These are phyloP conservation scores for Metarhizium album DNA, from an alignment of 2,329 filamentous ascomycete species.

Conservation along the genomic window DNA sequence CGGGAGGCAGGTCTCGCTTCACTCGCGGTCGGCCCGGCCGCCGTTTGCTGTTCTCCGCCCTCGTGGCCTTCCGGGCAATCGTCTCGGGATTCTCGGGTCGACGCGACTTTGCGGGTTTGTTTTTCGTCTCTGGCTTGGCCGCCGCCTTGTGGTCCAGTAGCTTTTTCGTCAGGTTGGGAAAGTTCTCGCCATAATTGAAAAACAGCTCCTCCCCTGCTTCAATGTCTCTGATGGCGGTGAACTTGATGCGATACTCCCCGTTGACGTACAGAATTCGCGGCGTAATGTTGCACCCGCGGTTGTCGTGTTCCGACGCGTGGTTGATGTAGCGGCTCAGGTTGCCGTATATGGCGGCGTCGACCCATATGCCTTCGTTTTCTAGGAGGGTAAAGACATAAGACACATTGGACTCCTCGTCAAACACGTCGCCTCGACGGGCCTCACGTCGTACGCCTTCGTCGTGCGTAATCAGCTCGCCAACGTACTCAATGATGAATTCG, in stretches of 20 bases:
- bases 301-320: conserved; percentile 47
- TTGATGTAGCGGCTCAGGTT: conserved; percentile 81
- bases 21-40: conserved; percentile 9
- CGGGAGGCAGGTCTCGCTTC: conserved; percentile 10
- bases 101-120: conserved; percentile 11
- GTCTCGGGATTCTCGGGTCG: conserved; percentile 9
- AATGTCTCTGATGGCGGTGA: conserved; percentile 58
- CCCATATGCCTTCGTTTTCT: conserved; percentile 51
- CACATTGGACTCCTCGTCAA: conserved; percentile 48
- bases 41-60: conserved; percentile 14
- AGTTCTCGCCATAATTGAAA: conserved; percentile 69
- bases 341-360: conserved; percentile 67
- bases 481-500: conserved; percentile 74
- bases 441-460: conserved; percentile 61
- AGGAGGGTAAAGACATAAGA: conserved; percentile 55
- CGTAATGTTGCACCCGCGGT: conserved; percentile 47
- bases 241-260: conserved; percentile 64
- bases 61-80: conserved; percentile 15
- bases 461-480: conserved; percentile 63
- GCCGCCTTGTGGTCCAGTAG: conserved; percentile 27
- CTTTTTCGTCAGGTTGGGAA: conserved; percentile 46
- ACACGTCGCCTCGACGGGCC: conserved; percentile 47
- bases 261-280: conserved; percentile 63
- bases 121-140: conserved; percentile 17
- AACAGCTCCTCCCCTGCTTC: conserved; percentile 65